phyloP scores from a whole-genome alignment of 371 early-diverging fungal species.

The Nematocida major region DNA sequence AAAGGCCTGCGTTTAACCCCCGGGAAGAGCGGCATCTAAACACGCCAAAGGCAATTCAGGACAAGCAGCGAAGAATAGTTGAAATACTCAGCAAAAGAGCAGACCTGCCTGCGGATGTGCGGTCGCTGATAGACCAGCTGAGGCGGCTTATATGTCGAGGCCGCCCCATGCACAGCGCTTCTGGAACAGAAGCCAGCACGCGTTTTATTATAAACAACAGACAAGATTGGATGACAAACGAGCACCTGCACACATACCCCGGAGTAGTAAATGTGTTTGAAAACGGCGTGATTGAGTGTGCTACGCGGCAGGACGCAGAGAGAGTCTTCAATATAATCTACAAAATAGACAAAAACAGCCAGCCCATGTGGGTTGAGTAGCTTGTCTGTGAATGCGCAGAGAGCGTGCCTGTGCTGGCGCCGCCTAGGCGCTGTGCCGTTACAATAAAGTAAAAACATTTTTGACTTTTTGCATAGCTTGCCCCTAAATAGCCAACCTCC shows the following conservation, averaged over 20 bases:
- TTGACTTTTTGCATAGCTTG: no score
- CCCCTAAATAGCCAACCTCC: no score
- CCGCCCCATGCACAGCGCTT: neutral
- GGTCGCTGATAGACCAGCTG: slow-evolving; percentile 34
- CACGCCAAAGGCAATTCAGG: neutral
- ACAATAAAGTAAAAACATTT: no score
- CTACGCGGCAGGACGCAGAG: slow-evolving; percentile 19
- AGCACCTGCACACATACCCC: slow-evolving; percentile 44
- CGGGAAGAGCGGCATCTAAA: slow-evolving; percentile 1
- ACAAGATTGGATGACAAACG: slow-evolving; percentile 49
- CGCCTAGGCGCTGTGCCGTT: no score
- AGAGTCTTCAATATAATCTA: slow-evolving; percentile 35
- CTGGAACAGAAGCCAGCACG: neutral
- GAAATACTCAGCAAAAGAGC: slow-evolving; percentile 30
- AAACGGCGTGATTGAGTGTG: slow-evolving; percentile 33
- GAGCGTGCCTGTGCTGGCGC: no score
- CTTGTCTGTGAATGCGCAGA: no score
- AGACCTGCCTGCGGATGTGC: slow-evolving; percentile 25
- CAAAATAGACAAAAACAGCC: slow-evolving; percentile 17
- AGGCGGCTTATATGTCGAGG: slow-evolving; percentile 18
- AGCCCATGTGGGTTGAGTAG: slow-evolving; percentile 26
- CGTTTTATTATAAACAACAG: slow-evolving; percentile 38
- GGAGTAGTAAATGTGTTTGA: slow-evolving; percentile 29
- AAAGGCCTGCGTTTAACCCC: neutral
- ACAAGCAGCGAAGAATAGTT: slow-evolving; percentile 36